Base-by-base conservation (phyloP, 1,284 basidiomycete genomes). In the Ustilago vetiveriae region DNA sequence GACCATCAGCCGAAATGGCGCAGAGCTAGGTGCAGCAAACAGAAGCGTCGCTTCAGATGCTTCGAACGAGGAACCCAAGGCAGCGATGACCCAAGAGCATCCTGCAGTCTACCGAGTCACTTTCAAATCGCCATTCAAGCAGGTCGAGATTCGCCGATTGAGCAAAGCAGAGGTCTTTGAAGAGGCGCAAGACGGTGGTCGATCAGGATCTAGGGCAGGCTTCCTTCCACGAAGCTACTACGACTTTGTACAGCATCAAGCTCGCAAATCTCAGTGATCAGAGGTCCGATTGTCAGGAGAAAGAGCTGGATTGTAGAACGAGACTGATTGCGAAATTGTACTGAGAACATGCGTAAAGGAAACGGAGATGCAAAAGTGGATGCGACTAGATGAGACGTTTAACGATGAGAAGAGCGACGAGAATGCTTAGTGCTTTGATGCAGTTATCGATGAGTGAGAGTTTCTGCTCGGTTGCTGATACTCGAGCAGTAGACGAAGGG, bases 61-160 rank as follows among this genome's bases (percentile, higher is more conserved):
- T 14, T 6, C 43, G 9, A 26, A n/a, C 16, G n/a, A 45, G 33
- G 17, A 36, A 6, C 4, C 11, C 5, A 37, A 33, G 11, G 23
- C 21, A 37, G 36, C 6, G 9, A 19, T 21, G 2, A 7, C 24
- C 38, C 30, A 42, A 33, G 19, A 9, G 6, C 23, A 44, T 13
- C 72, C 71, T 35, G 64, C 76, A 26, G 76, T 80, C 13, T 79
- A 54, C 50, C 49, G 78, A 10, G 27, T 79, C 13, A 47, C 53
- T 11, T 79, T 64, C 51, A 36, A 57, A n/a, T 35, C 64, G 23
- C 74, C 77, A 2, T 79, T 76, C 14, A 27, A 67, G 2, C 38
- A 59, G 4, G 43, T 79, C 36, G 40, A 57, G 24, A 53, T 64
- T 5, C 24, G 53, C 37, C 22, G 16, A 6, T 40, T 64, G 19